Evolutionary conservation across 179 eudicot species (phyloP).

Genomic region (Beta lomatogona): DNA sequence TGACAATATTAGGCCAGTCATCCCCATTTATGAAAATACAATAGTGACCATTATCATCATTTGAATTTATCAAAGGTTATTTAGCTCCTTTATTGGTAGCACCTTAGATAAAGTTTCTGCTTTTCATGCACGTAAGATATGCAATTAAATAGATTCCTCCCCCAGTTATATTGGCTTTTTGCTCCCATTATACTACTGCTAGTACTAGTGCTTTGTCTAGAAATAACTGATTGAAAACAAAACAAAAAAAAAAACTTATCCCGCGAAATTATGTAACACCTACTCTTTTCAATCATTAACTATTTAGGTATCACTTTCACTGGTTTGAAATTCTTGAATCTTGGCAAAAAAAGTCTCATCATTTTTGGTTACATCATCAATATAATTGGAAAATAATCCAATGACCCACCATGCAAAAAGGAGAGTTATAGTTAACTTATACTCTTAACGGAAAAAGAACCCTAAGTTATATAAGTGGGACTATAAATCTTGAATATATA

Average conservation of each 20-base stretch:
- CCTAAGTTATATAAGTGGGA: no score
- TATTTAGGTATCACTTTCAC: conserved; percentile 21
- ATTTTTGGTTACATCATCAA: not conserved
- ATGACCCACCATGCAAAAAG: not conserved
- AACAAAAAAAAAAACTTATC: not conserved
- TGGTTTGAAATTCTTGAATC: conserved; percentile 12
- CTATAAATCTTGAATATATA: no score
- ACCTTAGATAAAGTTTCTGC: not conserved
- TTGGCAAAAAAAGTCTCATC: conserved; percentile 2
- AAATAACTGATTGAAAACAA: not conserved
- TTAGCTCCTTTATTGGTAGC: conserved; percentile 15
- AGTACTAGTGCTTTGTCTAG: not conserved
- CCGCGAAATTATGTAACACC: not conserved
- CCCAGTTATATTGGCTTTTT: conserved; percentile 6
- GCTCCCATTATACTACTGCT: not conserved
- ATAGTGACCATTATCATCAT: conserved; percentile 7
- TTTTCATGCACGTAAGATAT: conserved; percentile 33
- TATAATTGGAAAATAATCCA: conserved; percentile 18
- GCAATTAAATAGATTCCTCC: conserved; percentile 19
- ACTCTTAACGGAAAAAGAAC: no score
- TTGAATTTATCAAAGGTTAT: not conserved
- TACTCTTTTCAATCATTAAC: not conserved
- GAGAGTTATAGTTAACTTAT: no score
- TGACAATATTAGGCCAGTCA: conserved; percentile 10
- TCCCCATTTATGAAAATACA: conserved; percentile 14